These are phyloP conservation scores for Clavariopsis aquatica DNA, from an alignment of 495 filamentous ascomycete species.

Conservation along the genomic window DNA sequence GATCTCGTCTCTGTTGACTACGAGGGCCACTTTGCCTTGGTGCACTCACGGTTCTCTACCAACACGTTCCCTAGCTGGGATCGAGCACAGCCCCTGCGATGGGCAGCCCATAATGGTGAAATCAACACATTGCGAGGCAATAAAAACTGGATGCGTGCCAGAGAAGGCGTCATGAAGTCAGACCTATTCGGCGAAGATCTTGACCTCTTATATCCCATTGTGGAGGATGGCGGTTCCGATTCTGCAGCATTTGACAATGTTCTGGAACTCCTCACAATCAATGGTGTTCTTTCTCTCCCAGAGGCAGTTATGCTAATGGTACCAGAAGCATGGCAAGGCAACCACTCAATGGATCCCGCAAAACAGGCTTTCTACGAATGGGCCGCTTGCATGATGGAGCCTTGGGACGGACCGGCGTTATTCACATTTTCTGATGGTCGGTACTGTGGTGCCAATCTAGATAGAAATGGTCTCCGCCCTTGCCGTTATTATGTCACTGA, in stretches of 20 bases:
- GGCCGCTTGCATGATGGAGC: slow-evolving; percentile 99
- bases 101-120: slow-evolving; percentile 99
- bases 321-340: slow-evolving; percentile 98
- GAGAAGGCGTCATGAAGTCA: slow-evolving; percentile 94
- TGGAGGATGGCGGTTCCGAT: slow-evolving; percentile 97
- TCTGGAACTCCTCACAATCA: slow-evolving; percentile 90
- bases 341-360: slow-evolving; percentile 84
- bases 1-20: slow-evolving; percentile 97
- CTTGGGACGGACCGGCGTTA: slow-evolving; percentile 96
- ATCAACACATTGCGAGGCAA: slow-evolving; percentile 98
- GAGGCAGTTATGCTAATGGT: slow-evolving; percentile 99
- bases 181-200: slow-evolving; percentile 92
- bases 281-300: slow-evolving; percentile 93
- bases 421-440: slow-evolving; percentile 98
- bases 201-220: slow-evolving; percentile 87
- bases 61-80: slow-evolving; percentile 99
- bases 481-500: slow-evolving; percentile 99
- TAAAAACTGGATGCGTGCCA: slow-evolving; percentile 99
- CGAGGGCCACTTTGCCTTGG: slow-evolving; percentile 95
- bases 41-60: slow-evolving; percentile 97
- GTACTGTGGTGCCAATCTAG: slow-evolving; percentile 98
- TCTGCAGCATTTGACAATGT: slow-evolving; percentile 99
- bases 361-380: slow-evolving; percentile 99
- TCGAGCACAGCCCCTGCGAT: slow-evolving; percentile 92
- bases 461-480: slow-evolving; percentile 93